Evolutionary conservation across 768 basidiomycete genomes (phyloP).

Genomic region (Butyriboletus loyo): DNA sequence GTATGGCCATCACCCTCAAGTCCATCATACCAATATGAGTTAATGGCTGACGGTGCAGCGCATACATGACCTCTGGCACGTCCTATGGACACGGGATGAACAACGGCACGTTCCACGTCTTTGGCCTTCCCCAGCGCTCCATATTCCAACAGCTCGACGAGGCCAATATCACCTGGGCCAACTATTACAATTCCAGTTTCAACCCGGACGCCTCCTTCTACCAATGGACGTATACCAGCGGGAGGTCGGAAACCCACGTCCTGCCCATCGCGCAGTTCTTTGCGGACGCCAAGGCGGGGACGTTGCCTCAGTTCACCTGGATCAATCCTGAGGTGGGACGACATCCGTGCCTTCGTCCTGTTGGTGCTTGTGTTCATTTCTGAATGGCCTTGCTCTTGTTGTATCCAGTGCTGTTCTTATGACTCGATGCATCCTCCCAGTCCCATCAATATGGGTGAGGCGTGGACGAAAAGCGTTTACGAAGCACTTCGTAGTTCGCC

Average conservation of each 20-base stretch:
- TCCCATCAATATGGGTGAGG: slow-evolving; percentile 25
- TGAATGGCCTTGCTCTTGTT: neutral
- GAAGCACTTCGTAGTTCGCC: slow-evolving; percentile 24
- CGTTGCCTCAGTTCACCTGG: slow-evolving; percentile 24
- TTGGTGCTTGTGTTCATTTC: neutral
- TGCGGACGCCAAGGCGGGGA: slow-evolving; percentile 20
- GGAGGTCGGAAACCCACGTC: slow-evolving; percentile 16
- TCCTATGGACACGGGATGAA: slow-evolving; percentile 25
- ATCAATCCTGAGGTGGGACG: slow-evolving; percentile 26
- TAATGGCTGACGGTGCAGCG: slow-evolving; percentile 4
- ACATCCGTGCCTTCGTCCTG: neutral
- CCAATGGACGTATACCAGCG: slow-evolving; percentile 16
- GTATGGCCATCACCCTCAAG: neutral
- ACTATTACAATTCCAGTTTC: slow-evolving; percentile 29
- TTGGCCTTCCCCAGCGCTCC: slow-evolving; percentile 25
- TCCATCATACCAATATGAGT: neutral
- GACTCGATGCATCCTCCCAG: slow-evolving; percentile 28
- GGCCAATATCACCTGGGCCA: slow-evolving; percentile 22
- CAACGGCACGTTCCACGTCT: slow-evolving; percentile 10
- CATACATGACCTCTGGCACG: slow-evolving; percentile 27
- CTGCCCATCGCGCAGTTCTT: slow-evolving; percentile 17
- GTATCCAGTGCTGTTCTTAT: slow-evolving; percentile 20
- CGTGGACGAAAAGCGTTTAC: slow-evolving; percentile 22
- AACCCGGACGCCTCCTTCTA: slow-evolving; percentile 25
- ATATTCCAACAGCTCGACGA: slow-evolving; percentile 29